These are phyloP conservation scores for Cryptosporidium viatorum DNA, from an alignment of 169 alveolate species.

Conservation along the genomic window DNA sequence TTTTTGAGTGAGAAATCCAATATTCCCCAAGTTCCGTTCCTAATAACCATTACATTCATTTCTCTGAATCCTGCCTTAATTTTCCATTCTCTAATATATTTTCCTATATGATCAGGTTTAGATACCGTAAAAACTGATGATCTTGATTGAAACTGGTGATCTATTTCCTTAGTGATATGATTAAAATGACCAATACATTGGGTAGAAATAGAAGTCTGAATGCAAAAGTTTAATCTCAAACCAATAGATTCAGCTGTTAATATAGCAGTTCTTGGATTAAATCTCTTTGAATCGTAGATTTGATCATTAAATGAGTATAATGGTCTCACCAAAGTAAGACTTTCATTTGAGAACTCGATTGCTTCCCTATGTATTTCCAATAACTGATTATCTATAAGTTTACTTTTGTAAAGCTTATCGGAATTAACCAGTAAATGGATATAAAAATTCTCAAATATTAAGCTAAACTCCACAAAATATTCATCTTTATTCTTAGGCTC, in stretches of 20 bases:
- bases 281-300: not conserved
- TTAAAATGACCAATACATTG: not conserved
- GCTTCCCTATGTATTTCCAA: slow-evolving; percentile 42
- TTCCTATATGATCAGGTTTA: not conserved
- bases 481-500: slow-evolving; percentile 5
- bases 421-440: slow-evolving; percentile 21
- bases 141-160: not conserved
- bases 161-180: not conserved
- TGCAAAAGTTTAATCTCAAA: slow-evolving; percentile 16
- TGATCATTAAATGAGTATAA: slow-evolving; percentile 22
- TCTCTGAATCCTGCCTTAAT: slow-evolving; percentile 36
- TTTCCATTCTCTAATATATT: slow-evolving; percentile 20
- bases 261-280: slow-evolving; percentile 41
- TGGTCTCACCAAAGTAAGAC: slow-evolving; percentile 64
- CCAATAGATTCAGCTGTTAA: slow-evolving; percentile 67
- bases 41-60: slow-evolving; percentile 31
- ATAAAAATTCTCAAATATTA: slow-evolving; percentile 35
- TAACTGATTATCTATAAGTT: slow-evolving; percentile 11
- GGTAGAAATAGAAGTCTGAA: slow-evolving; percentile 6
- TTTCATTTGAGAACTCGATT: slow-evolving; percentile 49
- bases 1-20: slow-evolving; percentile 54
- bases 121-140: not conserved
- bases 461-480: slow-evolving; percentile 21
- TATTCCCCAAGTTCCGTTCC: slow-evolving; percentile 76
- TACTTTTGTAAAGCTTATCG: slow-evolving; percentile 20